Evolutionary conservation across 371 early-diverging fungal genomes (phyloP).

Genomic region (Circinella umbellata): DNA sequence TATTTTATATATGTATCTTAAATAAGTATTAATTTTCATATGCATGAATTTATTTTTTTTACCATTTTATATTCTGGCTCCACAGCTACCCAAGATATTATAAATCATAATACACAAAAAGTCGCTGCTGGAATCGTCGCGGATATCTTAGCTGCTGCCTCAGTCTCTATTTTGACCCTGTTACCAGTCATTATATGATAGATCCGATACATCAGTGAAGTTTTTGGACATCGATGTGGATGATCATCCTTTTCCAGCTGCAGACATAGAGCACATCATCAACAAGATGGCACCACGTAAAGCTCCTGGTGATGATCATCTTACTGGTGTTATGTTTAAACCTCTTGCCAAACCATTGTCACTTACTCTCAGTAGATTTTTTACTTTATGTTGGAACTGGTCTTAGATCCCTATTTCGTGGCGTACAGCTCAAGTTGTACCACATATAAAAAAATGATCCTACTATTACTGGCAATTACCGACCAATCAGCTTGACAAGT

Average conservation of each 20-base stretch:
- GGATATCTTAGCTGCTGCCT: no score
- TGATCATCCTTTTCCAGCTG: background rate
- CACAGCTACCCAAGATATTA: no score
- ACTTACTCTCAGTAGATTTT: conserved; percentile 9
- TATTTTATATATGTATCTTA: no score
- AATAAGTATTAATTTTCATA: no score
- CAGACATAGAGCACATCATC: background rate
- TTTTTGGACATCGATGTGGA: no score
- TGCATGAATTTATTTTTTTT: no score
- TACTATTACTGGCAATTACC: conserved; percentile 19
- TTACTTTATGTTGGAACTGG: conserved; percentile 32
- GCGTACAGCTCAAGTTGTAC: conserved; percentile 31
- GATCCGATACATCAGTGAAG: background rate
- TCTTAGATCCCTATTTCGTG: conserved; percentile 22
- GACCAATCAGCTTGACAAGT: conserved; percentile 26
- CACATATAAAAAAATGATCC: conserved; percentile 26
- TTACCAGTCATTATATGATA: no score
- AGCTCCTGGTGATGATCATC: conserved; percentile 31
- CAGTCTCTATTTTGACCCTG: no score
- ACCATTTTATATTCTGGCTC: no score
- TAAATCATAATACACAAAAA: no score
- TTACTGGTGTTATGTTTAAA: conserved; percentile 32
- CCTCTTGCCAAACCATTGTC: conserved; percentile 13
- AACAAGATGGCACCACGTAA: conserved; percentile 11
- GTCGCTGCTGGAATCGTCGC: no score